phyloP scores from a whole-genome alignment of 1,284 basidiomycete genomes.

The Trametes pubescens region DNA sequence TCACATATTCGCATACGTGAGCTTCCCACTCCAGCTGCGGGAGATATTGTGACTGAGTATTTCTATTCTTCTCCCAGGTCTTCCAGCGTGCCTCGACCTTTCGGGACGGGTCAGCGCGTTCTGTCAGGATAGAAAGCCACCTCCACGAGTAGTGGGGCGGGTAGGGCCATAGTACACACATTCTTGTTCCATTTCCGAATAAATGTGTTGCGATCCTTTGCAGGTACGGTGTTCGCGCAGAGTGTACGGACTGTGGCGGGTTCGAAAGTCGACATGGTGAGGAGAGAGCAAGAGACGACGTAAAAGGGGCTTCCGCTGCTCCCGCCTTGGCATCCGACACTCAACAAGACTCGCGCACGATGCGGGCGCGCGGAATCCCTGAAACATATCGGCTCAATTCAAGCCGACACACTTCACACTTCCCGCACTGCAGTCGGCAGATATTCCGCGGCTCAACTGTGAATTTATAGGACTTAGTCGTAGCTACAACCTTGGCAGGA shows the following conservation, averaged over 20 bases:
- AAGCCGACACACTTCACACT: no score
- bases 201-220: neutral
- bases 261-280: neutral
- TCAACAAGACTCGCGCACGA: no score
- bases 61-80: neutral
- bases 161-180: slow-evolving; percentile 1
- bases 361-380: no score
- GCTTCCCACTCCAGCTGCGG: slow-evolving; percentile 19
- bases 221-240: neutral
- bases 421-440: no score
- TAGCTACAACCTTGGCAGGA: no score
- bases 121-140: no score
- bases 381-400: no score
- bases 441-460: no score
- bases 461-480: no score
- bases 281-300: neutral
- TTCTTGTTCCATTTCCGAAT: neutral
- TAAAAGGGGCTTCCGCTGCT: neutral
- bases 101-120: no score
- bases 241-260: neutral
- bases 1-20: slow-evolving; percentile 15
- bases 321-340: neutral
- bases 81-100: neutral
- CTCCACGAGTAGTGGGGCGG: no score
- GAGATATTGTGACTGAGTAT: neutral